These are phyloP conservation scores for Mycena floridula DNA, from an alignment of 768 basidiomycete species.

Conservation along the genomic window DNA sequence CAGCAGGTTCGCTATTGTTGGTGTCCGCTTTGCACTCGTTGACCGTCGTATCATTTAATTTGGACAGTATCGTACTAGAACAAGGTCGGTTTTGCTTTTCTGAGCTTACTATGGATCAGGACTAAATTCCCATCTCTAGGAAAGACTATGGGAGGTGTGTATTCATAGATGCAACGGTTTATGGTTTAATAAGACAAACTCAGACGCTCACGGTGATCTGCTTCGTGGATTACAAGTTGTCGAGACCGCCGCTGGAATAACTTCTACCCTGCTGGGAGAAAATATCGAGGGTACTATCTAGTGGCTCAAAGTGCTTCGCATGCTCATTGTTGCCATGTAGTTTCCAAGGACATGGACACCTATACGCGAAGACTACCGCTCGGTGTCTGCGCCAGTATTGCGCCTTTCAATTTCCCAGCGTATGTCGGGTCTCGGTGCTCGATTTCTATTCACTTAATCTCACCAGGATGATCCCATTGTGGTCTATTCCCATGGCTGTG, in stretches of 20 bases:
- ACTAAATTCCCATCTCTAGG: no score
- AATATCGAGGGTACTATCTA: constrained; percentile 76
- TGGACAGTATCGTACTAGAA: constrained; percentile 88
- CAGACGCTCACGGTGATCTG: constrained; percentile 94
- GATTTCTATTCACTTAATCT: not conserved
- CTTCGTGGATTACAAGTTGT: constrained; percentile 89
- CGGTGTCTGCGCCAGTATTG: constrained; percentile 80
- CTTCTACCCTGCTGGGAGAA: constrained; percentile 81
- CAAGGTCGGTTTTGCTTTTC: no score
- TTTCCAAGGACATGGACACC: constrained; percentile 97
- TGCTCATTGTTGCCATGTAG: constrained; percentile 25
- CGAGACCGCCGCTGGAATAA: constrained; percentile 74
- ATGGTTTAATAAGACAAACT: not conserved
- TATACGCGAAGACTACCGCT: constrained; percentile 78
- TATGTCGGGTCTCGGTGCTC: constrained; percentile 27
- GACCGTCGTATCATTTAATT: no score
- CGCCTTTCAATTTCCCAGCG: constrained; percentile 92
- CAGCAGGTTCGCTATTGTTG: no score
- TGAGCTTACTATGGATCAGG: no score
- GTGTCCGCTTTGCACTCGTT: no score
- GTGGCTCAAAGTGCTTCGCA: not conserved
- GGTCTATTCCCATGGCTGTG: constrained; percentile 88
- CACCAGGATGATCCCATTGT: constrained; percentile 88
- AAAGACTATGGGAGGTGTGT: constrained; percentile 80
- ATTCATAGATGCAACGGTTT: no score